Evolutionary conservation across 1,284 basidiomycete species (phyloP).

Genomic region (Cutaneotrichosporon cavernicola): DNA sequence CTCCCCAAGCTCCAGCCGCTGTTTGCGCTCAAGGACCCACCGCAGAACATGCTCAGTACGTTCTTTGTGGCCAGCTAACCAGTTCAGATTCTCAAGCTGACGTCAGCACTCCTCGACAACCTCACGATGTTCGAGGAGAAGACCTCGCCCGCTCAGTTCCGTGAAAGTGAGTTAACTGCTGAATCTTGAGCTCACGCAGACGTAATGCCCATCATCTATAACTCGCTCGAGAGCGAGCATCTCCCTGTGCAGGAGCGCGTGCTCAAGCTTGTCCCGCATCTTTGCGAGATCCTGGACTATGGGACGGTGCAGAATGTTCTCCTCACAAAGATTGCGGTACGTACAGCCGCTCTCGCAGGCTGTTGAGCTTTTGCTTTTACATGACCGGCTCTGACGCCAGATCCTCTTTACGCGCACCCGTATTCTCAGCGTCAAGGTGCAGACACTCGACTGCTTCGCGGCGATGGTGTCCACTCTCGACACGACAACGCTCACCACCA

Average conservation of each 20-base stretch:
- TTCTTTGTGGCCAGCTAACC: background rate
- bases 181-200: constrained; percentile 56
- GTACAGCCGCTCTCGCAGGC: constrained; percentile 40
- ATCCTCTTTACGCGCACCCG: constrained; percentile 86
- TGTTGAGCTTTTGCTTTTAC: constrained; percentile 2
- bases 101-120: constrained; percentile 73
- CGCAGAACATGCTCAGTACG: constrained; percentile 84
- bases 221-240: constrained; percentile 90
- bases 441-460: constrained; percentile 82
- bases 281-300: constrained; percentile 92
- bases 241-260: constrained; percentile 86
- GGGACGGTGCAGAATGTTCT: constrained; percentile 81
- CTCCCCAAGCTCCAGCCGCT: constrained; percentile 86
- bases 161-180: constrained; percentile 68
- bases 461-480: constrained; percentile 92
- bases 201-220: constrained; percentile 91
- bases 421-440: constrained; percentile 80
- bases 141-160: constrained; percentile 79
- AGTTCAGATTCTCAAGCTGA: background rate
- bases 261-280: constrained; percentile 74
- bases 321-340: constrained; percentile 81
- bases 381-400: constrained; percentile 52
- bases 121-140: constrained; percentile 83
- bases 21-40: constrained; percentile 89
- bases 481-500: constrained; percentile 86